Evolutionary conservation across 768 basidiomycete species (phyloP).

Genomic region (Kwoniella newhampshirensis): DNA sequence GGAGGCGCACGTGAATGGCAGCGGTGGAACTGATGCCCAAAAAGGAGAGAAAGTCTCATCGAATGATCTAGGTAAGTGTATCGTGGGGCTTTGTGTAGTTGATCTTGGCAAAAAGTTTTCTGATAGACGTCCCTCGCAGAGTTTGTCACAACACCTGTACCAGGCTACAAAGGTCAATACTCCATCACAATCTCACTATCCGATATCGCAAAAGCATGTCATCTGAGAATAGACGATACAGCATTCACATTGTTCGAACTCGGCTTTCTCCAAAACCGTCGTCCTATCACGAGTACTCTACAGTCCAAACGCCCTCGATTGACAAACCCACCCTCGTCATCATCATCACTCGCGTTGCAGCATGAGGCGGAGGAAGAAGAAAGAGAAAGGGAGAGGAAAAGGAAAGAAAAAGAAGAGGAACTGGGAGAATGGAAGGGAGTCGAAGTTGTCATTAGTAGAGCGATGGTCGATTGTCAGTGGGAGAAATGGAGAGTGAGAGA

Average conservation of each 20-base stretch:
- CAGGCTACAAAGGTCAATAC: slow-evolving; percentile 33
- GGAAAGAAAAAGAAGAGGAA: slow-evolving; percentile 47
- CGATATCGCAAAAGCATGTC: slow-evolving; percentile 74
- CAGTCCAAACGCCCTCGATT: neutral
- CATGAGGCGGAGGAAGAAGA: neutral
- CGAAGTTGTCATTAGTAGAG: slow-evolving; percentile 63
- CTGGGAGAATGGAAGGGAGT: slow-evolving; percentile 38
- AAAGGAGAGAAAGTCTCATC: slow-evolving; percentile 4
- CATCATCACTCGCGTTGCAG: neutral
- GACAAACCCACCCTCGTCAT: neutral
- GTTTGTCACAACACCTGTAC: slow-evolving; percentile 5
- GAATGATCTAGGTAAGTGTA: slow-evolving; percentile 27
- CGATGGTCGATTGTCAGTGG: slow-evolving; percentile 68
- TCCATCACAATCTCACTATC: slow-evolving; percentile 58
- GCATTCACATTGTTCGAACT: slow-evolving; percentile 86
- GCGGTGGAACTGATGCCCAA: neutral
- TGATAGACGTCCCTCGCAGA: slow-evolving; percentile 4
- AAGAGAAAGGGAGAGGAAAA: slow-evolving; percentile 5
- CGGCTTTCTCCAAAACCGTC: slow-evolving; percentile 62
- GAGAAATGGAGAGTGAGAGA: slow-evolving; percentile 68
- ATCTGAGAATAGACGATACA: slow-evolving; percentile 78
- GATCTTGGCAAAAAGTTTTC: too few species aligned
- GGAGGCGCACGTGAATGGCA: neutral
- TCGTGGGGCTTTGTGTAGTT: too few species aligned
- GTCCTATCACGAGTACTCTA: slow-evolving; percentile 5